Base-by-base conservation (phyloP, 306 rosid genomes). In the Abrus precatorius region DNA sequence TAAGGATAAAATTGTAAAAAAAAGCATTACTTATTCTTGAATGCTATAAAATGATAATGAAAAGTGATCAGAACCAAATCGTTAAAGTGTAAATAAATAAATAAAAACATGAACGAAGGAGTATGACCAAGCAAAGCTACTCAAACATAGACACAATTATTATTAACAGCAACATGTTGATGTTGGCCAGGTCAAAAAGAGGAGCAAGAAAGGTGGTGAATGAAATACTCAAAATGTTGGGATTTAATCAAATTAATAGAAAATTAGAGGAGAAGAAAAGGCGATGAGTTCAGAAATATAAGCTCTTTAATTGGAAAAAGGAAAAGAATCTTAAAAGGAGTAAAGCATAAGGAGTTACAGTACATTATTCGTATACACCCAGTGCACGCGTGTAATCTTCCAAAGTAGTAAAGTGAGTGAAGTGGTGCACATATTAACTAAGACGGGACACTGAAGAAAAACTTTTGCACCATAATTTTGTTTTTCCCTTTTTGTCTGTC, bases 311-410 rank as follows among this genome's bases (percentile, higher is more conserved):
- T 72, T 45, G 33, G 65, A 45, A 77, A 74, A 73, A 28, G 78
- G 80, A 82, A 85, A 53, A 71, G 93, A 89, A 89, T 85, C 92
- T 75, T 62, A 74, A 77, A 84, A 82, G 80, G 66, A 74, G 63
- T 69, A 71, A 77, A 82, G 85, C 81, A 66, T 77, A 55, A 49
- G 55, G 40, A 73, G 60, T 81, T 62, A 44, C 87, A 77, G 78
- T 67, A 73, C 83, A 82, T 72, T 78, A 56, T 72, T 73, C 62
- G 59, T 48, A 47, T 63, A 40, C 55, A 64, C 56, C 27, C 9
- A 64, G 4, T 78, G 78, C 74, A 74, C 47, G 82, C 84, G 66
- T 69, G 29, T 34, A 20, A 68, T 38, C 54, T 20, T 14, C 73
- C 71, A 44, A 13, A 71, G 75, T 27, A n/a, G 61, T 67, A 54